Percentiles rank a stretch among this genome's conserved stretches.
These are phyloP conservation scores for Tulasnella sp. DNA, from an alignment of 768 basidiomycete genomes.

Conservation along the genomic window DNA sequence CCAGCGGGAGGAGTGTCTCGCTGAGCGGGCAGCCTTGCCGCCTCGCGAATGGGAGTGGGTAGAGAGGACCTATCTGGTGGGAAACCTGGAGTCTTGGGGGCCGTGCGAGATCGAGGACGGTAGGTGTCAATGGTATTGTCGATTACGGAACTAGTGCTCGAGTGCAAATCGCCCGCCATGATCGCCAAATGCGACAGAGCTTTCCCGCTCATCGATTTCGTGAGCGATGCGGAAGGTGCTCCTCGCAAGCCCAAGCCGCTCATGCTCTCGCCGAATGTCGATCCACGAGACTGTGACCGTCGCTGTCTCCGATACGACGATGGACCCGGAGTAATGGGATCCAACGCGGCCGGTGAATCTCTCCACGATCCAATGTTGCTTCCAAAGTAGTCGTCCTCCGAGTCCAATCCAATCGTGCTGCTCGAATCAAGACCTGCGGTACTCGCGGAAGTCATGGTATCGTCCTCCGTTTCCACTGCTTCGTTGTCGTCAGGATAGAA, in stretches of 20 bases:
- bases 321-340: background rate
- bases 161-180: slow-evolving; percentile 67
- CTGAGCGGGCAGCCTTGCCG: slow-evolving; percentile 8
- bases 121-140: slow-evolving; percentile 19
- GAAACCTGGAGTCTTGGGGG: background rate
- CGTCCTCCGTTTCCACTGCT: slow-evolving; percentile 6
- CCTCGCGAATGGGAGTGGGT: slow-evolving; percentile 8
- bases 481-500: slow-evolving; percentile 40
- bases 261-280: background rate
- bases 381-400: slow-evolving; percentile 16
- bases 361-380: background rate
- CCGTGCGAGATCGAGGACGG: slow-evolving; percentile 16
- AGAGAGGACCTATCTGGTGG: background rate
- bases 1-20: slow-evolving; percentile 17
- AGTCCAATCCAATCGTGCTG: slow-evolving; percentile 1
- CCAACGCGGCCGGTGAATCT: background rate
- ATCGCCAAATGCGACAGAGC: slow-evolving; percentile 42
- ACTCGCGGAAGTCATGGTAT: background rate
- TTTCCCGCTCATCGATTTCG: background rate
- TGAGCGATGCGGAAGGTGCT: background rate
- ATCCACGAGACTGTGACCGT: background rate
- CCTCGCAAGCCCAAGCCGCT: background rate
- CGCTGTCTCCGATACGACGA: background rate
- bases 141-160: slow-evolving; percentile 31
- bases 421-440: background rate